Base-by-base conservation (phyloP, 2,329 filamentous ascomycete genomes). In the Thermochaetoides dissita region DNA sequence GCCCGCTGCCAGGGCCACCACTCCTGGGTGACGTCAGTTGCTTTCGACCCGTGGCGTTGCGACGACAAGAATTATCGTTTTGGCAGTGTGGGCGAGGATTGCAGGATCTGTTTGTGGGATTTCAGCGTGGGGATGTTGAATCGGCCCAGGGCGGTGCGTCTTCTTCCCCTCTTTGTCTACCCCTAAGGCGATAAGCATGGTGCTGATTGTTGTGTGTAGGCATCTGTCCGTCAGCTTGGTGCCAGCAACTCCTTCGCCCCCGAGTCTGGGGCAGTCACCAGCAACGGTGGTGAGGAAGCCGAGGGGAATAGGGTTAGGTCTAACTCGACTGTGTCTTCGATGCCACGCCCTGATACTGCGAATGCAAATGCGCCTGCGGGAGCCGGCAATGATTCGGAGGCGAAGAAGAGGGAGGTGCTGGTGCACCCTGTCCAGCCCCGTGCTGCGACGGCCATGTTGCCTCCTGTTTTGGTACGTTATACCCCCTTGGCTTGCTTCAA, bases 71-170 rank as follows among this genome's bases (percentile, higher is more conserved):
- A 86, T 54, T 98, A 98, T 62, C 77, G 91, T 1, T 94, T 98
- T 55, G 91, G 91, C 30, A 94, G 86, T 54, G 89, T 98, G 1
- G 91, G 89, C 10, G 89, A 96, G 58, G 91, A 98, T 59, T 85
- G 88, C 53, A 74, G 87, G 44, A 67, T 98, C 11, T 76, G 94
- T 45, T 67, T 98, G 9, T 98, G 91, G 91, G 91, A 98, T 65
- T 98, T 98, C 59, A 94, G 81, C 51, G 86, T 94, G 35, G 87
- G 87, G 53, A 96, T 96, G 89, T 70, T 98, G 53, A 84, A 93
- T 61, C 75, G 88, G 46, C 89, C 91, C 12, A 89, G 89, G 51
- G 55, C 53, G 30, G 83, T 87, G 66, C 56, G 82, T 73, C 9
- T 30, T 29, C 44, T 30, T 38, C 44, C 11, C 17, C 10, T 7